Evolutionary conservation across 2,329 filamentous ascomycete genomes (phyloP).

Genomic region (Capronia coronata): DNA sequence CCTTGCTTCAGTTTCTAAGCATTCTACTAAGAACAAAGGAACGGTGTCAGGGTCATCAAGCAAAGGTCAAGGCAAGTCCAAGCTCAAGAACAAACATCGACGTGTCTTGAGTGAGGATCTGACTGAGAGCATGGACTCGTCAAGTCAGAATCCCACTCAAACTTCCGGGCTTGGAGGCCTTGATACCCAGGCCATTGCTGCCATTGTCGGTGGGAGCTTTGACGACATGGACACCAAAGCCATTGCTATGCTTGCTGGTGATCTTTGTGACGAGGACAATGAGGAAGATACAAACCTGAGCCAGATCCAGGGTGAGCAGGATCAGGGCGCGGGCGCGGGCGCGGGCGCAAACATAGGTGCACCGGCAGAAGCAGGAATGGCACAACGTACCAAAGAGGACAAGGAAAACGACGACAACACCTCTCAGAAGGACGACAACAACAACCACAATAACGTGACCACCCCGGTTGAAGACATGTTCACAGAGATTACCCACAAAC

Average conservation of each 20-base stretch:
- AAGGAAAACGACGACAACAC: background rate
- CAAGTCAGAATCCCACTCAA: constrained; percentile 32
- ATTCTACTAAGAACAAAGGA: constrained; percentile 12
- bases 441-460: constrained; percentile 23
- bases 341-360: constrained; percentile 5
- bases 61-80: constrained; percentile 31
- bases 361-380: background rate
- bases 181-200: constrained; percentile 28
- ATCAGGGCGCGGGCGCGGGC: background rate
- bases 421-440: background rate
- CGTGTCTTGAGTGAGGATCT: constrained; percentile 20
- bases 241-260: constrained; percentile 27
- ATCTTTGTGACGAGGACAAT: constrained; percentile 21
- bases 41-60: constrained; percentile 19
- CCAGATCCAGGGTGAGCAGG: constrained; percentile 10
- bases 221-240: constrained; percentile 28
- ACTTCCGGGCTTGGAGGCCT: constrained; percentile 22
- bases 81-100: constrained; percentile 12
- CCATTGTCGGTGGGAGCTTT: constrained; percentile 26
- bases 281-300: constrained; percentile 34
- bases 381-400: background rate
- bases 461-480: constrained; percentile 32
- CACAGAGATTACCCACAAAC: constrained; percentile 41
- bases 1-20: constrained; percentile 16
- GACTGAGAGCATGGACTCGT: constrained; percentile 21